These are phyloP conservation scores for Inonotus hispidus DNA, from an alignment of 1,284 basidiomycete genomes.

Conservation along the genomic window DNA sequence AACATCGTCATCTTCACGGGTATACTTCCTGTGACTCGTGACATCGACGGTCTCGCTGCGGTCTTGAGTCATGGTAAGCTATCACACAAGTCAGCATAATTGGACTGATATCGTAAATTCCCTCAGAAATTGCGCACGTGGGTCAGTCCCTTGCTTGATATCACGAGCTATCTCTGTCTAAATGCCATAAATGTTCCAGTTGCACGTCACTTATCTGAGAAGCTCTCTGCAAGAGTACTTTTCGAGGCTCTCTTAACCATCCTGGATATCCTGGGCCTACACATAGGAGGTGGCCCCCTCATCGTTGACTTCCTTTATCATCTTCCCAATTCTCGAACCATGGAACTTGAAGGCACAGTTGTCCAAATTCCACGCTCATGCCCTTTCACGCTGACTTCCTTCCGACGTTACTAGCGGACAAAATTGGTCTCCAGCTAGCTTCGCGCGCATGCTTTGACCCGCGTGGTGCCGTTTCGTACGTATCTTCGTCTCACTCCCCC, in stretches of 20 bases:
- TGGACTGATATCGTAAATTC: not conserved
- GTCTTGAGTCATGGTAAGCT: slow-evolving; percentile 77
- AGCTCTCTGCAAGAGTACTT: slow-evolving; percentile 55
- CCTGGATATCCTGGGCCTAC: slow-evolving; percentile 50
- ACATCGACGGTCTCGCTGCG: slow-evolving; percentile 82
- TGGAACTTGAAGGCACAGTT: slow-evolving; percentile 73
- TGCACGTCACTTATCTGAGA: slow-evolving; percentile 71
- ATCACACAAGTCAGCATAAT: not conserved
- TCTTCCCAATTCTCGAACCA: slow-evolving; percentile 79
- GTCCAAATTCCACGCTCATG: not conserved
- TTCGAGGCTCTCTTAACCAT: slow-evolving; percentile 44
- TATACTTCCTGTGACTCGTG: slow-evolving; percentile 73
- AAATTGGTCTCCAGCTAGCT: slow-evolving; percentile 69
- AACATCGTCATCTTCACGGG: slow-evolving; percentile 89
- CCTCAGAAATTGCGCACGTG: slow-evolving; percentile 81
- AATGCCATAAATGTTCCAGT: slow-evolving; percentile 37
- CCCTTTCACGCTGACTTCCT: not conserved
- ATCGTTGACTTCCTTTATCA: slow-evolving; percentile 56
- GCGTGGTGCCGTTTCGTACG: slow-evolving; percentile 63
- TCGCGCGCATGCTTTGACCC: slow-evolving; percentile 82
- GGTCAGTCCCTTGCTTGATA: slow-evolving; percentile 35
- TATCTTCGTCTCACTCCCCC: slow-evolving; percentile 8
- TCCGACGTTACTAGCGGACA: slow-evolving; percentile 50
- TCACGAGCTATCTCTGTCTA: not conserved
- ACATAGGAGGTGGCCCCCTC: slow-evolving; percentile 41